These are phyloP conservation scores for Penicillium decumbens DNA, from an alignment of 2,329 filamentous ascomycete genomes.

Conservation along the genomic window DNA sequence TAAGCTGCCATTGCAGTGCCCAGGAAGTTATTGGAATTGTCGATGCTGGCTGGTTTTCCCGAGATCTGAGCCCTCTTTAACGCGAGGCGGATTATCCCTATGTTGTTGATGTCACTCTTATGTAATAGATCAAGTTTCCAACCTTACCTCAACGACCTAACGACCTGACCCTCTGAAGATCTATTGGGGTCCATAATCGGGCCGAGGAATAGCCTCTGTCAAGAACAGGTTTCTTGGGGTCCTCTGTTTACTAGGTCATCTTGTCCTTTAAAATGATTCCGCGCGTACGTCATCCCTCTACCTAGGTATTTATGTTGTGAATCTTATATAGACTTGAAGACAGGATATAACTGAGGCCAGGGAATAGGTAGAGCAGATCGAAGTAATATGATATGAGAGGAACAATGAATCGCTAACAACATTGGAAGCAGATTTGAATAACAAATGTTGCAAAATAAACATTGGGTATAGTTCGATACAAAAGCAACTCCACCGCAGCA, in stretches of 20 bases:
- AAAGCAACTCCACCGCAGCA: neutral
- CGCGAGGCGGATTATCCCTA: neutral
- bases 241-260: too few relatives aligned
- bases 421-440: neutral
- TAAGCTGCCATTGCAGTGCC: neutral
- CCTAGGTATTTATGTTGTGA: too few relatives aligned
- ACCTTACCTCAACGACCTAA: too few relatives aligned
- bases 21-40: neutral
- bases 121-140: slow-evolving; percentile 7
- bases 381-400: too few relatives aligned
- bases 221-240: too few relatives aligned
- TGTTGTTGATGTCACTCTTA: slow-evolving; percentile 17
- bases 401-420: neutral
- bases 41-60: neutral
- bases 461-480: neutral
- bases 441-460: neutral
- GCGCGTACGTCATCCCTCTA: too few relatives aligned
- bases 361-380: too few relatives aligned
- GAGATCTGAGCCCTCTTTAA: neutral
- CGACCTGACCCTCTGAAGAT: too few relatives aligned
- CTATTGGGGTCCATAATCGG: too few relatives aligned
- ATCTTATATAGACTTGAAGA: neutral
- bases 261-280: too few relatives aligned
- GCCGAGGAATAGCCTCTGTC: too few relatives aligned
- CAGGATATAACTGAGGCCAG: neutral